Evolutionary conservation across 2,329 filamentous ascomycete genomes (phyloP), one percentile per base, ranked within the genome.

Genomic region (Talaromyces sp.): DNA sequence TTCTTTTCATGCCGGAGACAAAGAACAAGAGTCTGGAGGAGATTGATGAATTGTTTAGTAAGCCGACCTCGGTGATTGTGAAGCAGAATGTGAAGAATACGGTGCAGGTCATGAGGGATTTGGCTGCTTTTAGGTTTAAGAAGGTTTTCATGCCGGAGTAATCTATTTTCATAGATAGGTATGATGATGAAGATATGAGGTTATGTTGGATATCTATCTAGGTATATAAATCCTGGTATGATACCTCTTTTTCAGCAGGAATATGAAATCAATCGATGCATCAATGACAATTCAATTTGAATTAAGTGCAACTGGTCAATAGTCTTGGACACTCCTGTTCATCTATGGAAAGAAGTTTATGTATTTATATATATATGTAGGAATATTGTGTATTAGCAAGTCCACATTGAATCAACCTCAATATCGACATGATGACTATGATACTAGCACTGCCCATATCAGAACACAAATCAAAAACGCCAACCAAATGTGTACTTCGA

Each of bases 1-100:
- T 91, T 56, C 73, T 91, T 59, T 91, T 91, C 78, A 91, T 91
- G 89, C 89, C 88, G 0, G 88, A 91, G 80, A 91, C 89, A 2
- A 90, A 90, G 81, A 86, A 88, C 74, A 84, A 84, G 74, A 85
- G 85, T 1, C 83, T 91, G 0, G 89, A 91, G 76, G 89, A 91
- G 76, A 90, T 91, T 66, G 89, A 91, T 67, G 78, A 86, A 43
- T 79, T 91, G 22, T 90, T 91, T 73, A 82, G 84, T 59, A 82
- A 84, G 67, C 88, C 89, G 0, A 91, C 89, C 0, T 78, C 79
- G 49, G 83, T 88, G 52, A 81, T 90, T 52, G 87, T 90, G 0
- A 80, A 78, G 65, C 81, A 88, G 78, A 90, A 90, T 71, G 15
- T 79, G 25, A 76, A 74, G 66, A 82, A 79, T 69, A 78, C 79